Evolutionary conservation across 345 rosid species (phyloP).

Genomic region (Pugionium cornutum): DNA sequence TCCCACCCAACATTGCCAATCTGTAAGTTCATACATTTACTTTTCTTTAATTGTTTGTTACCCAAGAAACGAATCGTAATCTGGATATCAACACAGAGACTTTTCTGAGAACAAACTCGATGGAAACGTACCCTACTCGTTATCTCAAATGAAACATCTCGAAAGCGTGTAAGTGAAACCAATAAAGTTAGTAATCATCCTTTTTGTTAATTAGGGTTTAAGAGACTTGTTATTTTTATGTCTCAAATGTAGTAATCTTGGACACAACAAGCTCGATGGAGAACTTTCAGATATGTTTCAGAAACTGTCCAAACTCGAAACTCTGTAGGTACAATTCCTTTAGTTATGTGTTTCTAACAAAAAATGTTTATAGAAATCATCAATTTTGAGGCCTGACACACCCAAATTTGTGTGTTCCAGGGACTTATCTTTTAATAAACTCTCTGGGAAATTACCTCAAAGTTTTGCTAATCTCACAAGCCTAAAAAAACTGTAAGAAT

Average conservation of each 20-base stretch:
- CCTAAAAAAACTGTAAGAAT: constrained; percentile 61
- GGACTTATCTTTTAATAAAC: constrained; percentile 67
- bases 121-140: constrained; percentile 81
- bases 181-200: background rate
- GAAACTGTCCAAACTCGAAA: constrained; percentile 63
- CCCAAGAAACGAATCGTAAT: constrained; percentile 14
- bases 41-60: constrained; percentile 3
- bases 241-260: constrained; percentile 55
- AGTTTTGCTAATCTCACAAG: constrained; percentile 64
- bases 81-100: constrained; percentile 57
- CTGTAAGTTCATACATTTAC: constrained; percentile 50
- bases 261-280: constrained; percentile 72
- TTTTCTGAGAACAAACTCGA: constrained; percentile 70
- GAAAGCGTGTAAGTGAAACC: constrained; percentile 58
- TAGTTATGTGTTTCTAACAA: background rate
- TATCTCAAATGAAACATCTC: constrained; percentile 69
- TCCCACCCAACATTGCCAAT: constrained; percentile 71
- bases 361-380: background rate
- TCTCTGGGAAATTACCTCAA: constrained; percentile 70
- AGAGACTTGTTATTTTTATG: background rate
- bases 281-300: constrained; percentile 80
- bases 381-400: constrained; percentile 17
- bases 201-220: constrained; percentile 15
- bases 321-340: constrained; percentile 61
- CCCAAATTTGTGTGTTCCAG: constrained; percentile 43